phyloP scores from a whole-genome alignment of 176 grass and related monocot species.

The Oryza officinalis region DNA sequence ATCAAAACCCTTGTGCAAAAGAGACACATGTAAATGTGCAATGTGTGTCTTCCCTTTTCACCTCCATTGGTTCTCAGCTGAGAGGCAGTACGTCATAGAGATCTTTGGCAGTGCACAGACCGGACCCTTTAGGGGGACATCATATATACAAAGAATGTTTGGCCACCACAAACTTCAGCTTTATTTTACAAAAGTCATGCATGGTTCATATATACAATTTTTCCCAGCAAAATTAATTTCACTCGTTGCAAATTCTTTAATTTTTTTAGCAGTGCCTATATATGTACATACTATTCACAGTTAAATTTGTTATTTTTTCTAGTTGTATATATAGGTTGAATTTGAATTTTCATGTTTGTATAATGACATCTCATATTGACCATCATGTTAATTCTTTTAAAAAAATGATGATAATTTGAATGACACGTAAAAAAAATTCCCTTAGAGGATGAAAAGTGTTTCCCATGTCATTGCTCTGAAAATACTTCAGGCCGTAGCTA shows the following conservation, averaged over 20 bases:
- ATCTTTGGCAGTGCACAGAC: slow-evolving; percentile 29
- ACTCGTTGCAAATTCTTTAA: not conserved
- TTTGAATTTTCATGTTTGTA: too few relatives aligned
- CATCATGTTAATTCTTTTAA: too few relatives aligned
- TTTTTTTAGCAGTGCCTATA: not conserved
- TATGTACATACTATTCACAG: not conserved
- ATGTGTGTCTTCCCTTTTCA: slow-evolving; percentile 4
- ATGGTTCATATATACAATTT: not conserved
- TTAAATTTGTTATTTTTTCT: too few relatives aligned
- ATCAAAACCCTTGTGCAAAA: slow-evolving; percentile 29
- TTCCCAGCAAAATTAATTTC: not conserved
- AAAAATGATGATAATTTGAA: too few relatives aligned
- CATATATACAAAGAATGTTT: slow-evolving; percentile 29
- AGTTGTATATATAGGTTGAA: too few relatives aligned
- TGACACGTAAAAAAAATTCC: too few relatives aligned
- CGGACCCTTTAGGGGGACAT: slow-evolving; percentile 18
- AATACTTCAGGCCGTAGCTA: not conserved
- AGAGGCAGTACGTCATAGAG: slow-evolving; percentile 10
- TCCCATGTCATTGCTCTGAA: too few relatives aligned
- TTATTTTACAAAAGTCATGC: not conserved
- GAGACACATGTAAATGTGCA: not conserved
- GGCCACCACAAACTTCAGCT: slow-evolving; percentile 20
- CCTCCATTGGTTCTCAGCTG: not conserved
- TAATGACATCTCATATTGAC: too few relatives aligned
- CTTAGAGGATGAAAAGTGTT: too few relatives aligned